Conservation (phyloP, 164 flowering plant species). For the Aristolochia fimbriata region DNA sequence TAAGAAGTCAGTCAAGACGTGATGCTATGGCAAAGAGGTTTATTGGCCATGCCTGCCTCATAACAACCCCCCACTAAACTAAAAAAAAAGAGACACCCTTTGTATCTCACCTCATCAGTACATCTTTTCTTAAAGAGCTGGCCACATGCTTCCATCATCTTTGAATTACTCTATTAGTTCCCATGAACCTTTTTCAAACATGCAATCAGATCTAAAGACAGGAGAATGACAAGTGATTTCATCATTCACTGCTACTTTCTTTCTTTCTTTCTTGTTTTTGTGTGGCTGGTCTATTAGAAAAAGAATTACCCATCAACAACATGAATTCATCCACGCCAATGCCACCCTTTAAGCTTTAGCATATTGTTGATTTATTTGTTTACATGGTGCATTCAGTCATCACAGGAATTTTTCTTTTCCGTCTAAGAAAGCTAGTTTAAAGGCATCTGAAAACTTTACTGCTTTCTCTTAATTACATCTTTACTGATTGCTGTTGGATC, state of each 20-base stretch:
- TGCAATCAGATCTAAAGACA: constrained; percentile 2
- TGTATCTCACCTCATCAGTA: background rate
- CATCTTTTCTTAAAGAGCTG: constrained; percentile 3
- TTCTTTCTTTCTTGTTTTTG: background rate
- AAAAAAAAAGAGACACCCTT: background rate
- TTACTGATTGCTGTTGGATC: background rate
- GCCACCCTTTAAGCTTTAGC: background rate
- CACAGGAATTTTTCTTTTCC: background rate
- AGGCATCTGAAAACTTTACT: background rate
- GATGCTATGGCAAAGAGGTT: no score
- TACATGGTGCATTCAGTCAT: background rate
- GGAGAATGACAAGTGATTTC: constrained; percentile 4
- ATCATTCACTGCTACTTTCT: constrained; percentile 2
- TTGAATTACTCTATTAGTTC: constrained; percentile 2
- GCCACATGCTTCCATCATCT: constrained; percentile 7
- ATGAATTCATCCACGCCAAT: background rate
- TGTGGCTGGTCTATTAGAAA: background rate
- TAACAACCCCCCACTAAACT: background rate
- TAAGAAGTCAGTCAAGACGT: no score
- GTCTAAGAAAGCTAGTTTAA: background rate
- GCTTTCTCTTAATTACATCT: no score
- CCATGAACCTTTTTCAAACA: background rate
- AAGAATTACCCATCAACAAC: background rate
- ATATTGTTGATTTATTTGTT: background rate
- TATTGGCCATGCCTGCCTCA: no score